Evolutionary conservation across 495 filamentous ascomycete species (phyloP), one percentile per base, ranked within the genome.

Genomic region (Bombardia bombarda): DNA sequence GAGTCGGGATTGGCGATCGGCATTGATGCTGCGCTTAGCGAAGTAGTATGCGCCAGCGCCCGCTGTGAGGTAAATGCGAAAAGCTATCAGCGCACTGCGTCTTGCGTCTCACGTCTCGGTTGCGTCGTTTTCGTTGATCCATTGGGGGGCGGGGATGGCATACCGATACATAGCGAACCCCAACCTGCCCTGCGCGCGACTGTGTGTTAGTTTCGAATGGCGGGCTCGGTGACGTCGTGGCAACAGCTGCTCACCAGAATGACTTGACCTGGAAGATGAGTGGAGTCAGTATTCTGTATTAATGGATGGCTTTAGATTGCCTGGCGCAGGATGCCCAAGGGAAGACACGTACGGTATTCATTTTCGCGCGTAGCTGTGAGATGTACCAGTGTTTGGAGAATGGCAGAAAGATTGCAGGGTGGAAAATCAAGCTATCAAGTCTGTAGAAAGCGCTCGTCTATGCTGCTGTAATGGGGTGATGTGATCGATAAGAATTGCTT

Each of bases 21-120:
- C 85, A 53, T 96, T 90, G 72, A 98, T 90, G 61, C 81, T 83
- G 51, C 80, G 74, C 73, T 98, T 98, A 42, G 92, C 93, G 63
- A 95, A 95, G 69, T 87, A 87, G 75, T 98, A 98, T 49, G 92
- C 88, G 28, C 52, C 66, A 40, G 78, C 90, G 56, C 86, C 92
- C 57, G 90, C 92, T 88, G 57, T 24, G 43, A 7, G 22, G n/a
- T 12, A 9, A 20, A 14, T 19, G 32, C 43, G 31, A 46, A 17
- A 34, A 13, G 17, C 28, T 34, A 49, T 64, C 30, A 65, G 59
- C 38, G 12, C 13, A 24, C 36, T 38, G 4, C 25, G 21, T 4
- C 21, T 25, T n/a, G 37, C 4, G 1, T 39, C 8, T 25, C 4
- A 21, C 4, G 1, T 39, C 8, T 25, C 4, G n/a, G 3, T 10